phyloP scores from a whole-genome alignment of 345 rosid genomes.

The Raphanus raphanistrum region DNA sequence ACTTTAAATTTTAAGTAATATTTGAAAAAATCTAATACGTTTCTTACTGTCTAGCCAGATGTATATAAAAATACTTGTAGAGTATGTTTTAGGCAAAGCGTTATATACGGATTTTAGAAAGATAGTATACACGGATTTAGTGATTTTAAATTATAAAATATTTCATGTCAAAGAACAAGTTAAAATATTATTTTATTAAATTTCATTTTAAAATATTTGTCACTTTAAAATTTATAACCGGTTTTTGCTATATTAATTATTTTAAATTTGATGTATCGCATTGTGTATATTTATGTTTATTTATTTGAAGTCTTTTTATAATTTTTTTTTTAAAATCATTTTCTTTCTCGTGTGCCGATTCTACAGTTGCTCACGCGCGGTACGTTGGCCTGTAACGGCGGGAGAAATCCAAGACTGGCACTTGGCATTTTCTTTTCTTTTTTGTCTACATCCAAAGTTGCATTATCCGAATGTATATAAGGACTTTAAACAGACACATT shows the following conservation, averaged over 20 bases:
- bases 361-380: slow-evolving; percentile 16
- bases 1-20: too few relatives aligned
- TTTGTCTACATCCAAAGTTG: not conserved
- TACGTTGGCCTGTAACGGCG: slow-evolving; percentile 12
- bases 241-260: not conserved
- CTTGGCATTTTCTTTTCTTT: not conserved
- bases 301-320: too few relatives aligned
- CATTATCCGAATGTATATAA: not conserved
- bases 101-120: not conserved
- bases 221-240: not conserved
- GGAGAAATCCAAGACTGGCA: slow-evolving; percentile 5
- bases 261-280: not conserved
- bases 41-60: too few relatives aligned
- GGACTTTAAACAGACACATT: too few relatives aligned
- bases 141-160: not conserved
- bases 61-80: not conserved
- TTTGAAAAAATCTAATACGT: too few relatives aligned
- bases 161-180: too few relatives aligned
- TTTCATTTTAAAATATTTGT: not conserved
- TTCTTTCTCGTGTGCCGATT: not conserved
- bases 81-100: not conserved
- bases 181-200: too few relatives aligned
- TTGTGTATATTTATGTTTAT: not conserved
- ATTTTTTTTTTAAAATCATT: too few relatives aligned
- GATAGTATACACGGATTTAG: not conserved